These are phyloP conservation scores for Amanita thiersii DNA, from an alignment of 768 basidiomycete genomes.

Conservation along the genomic window DNA sequence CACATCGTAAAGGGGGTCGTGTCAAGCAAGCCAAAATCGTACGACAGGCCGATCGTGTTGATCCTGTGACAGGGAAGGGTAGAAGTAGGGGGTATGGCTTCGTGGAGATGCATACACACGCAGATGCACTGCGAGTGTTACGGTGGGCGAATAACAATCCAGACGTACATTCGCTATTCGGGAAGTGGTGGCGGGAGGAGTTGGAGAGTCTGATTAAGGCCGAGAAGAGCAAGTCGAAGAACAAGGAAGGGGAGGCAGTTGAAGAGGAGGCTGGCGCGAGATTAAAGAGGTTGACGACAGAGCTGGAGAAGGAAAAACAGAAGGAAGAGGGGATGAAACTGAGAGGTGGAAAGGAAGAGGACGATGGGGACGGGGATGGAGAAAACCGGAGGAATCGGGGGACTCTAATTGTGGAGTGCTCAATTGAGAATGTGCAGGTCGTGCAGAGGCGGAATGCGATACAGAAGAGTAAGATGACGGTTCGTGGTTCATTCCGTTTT, in stretches of 20 bases:
- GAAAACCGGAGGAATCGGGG: conserved; percentile 33
- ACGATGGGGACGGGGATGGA: conserved; percentile 30
- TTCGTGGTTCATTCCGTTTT: conserved; percentile 8
- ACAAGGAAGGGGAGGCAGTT: conserved; percentile 55
- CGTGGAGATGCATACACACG: conserved; percentile 80
- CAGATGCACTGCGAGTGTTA: conserved; percentile 84
- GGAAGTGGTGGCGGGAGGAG: conserved; percentile 84
- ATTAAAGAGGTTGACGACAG: conserved; percentile 48
- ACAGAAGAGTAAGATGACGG: conserved; percentile 29
- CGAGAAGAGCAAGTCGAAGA: conserved; percentile 35
- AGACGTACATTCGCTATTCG: conserved; percentile 53
- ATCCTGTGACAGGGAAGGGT: conserved; percentile 79
- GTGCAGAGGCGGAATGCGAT: conserved; percentile 64
- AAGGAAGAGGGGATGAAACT: conserved; percentile 40
- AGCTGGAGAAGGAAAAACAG: conserved; percentile 34
- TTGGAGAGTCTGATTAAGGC: conserved; percentile 36
- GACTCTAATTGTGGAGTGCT: conserved; percentile 85
- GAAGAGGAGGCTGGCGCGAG: conserved; percentile 46
- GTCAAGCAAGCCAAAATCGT: conserved; percentile 93
- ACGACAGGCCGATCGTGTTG: conserved; percentile 82
- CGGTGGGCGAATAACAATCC: conserved; percentile 94
- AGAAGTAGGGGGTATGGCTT: conserved; percentile 94
- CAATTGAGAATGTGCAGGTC: conserved; percentile 93
- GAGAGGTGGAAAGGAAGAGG: conserved; percentile 52
- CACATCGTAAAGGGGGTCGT: conserved; percentile 22